phyloP scores from a whole-genome alignment of 164 flowering plant species.

The Litsea cubeba region DNA sequence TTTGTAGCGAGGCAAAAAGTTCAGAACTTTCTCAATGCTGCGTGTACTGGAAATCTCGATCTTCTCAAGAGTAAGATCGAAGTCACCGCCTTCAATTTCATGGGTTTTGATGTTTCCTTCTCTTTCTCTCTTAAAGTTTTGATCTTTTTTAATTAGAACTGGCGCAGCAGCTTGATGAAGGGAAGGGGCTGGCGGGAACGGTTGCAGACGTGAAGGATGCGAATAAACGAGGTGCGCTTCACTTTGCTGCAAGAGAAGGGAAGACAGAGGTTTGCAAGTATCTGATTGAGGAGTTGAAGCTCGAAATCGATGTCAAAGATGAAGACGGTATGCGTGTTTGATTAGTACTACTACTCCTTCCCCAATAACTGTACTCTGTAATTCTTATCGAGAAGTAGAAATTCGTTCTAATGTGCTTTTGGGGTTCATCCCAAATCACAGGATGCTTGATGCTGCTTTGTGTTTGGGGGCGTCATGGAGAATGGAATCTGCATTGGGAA shows the following conservation, averaged over 20 bases:
- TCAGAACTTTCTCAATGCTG: constrained; percentile 75
- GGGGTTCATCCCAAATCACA: background rate
- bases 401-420: background rate
- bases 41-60: constrained; percentile 70
- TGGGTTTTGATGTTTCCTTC: background rate
- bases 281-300: constrained; percentile 74
- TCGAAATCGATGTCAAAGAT: constrained; percentile 65
- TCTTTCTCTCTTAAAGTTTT: background rate
- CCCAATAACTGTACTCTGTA: background rate
- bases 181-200: constrained; percentile 61
- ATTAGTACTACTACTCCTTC: background rate
- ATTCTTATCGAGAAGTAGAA: background rate
- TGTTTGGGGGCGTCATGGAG: too few relatives aligned
- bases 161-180: constrained; percentile 65
- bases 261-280: constrained; percentile 84
- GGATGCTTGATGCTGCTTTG: background rate
- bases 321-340: constrained; percentile 56
- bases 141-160: constrained; percentile 29
- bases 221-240: constrained; percentile 86
- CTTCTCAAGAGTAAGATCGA: constrained; percentile 68
- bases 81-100: background rate
- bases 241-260: constrained; percentile 95
- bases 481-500: too few relatives aligned
- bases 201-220: constrained; percentile 84
- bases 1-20: constrained; percentile 71